Percentiles rank a stretch among this genome's conserved stretches.
These are phyloP conservation scores for Penicillium bovifimosum DNA, from an alignment of 495 filamentous ascomycete genomes.

Conservation along the genomic window DNA sequence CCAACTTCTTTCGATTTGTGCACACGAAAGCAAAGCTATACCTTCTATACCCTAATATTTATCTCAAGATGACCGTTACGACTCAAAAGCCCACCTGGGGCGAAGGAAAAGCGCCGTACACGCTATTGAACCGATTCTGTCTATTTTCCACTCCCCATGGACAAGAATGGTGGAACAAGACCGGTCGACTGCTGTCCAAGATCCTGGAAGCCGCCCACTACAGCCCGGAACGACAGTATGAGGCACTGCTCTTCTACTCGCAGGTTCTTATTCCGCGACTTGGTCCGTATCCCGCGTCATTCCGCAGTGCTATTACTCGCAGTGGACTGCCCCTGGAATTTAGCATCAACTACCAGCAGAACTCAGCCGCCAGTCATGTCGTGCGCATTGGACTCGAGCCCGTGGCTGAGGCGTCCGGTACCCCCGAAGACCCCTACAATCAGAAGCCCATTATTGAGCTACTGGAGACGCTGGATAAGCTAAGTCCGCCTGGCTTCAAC, in stretches of 20 bases:
- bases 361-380: not conserved
- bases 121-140: not conserved
- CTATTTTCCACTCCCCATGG: not conserved
- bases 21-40: too few relatives aligned
- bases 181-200: not conserved
- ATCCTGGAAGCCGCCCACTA: not conserved
- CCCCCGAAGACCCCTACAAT: constrained; percentile 8
- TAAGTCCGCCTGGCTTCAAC: not conserved
- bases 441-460: not conserved
- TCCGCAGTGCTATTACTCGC: constrained; percentile 7
- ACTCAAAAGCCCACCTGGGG: too few relatives aligned
- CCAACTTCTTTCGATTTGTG: too few relatives aligned
- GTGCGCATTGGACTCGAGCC: constrained; percentile 18
- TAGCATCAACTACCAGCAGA: constrained; percentile 17
- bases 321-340: constrained; percentile 14
- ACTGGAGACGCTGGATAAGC: not conserved
- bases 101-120: too few relatives aligned
- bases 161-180: constrained; percentile 3
- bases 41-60: too few relatives aligned
- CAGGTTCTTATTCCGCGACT: constrained; percentile 6
- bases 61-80: too few relatives aligned
- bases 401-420: constrained; percentile 1
- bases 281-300: constrained; percentile 8
- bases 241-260: too few relatives aligned
- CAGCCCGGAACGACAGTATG: too few relatives aligned